Base-by-base conservation (phyloP, 805 yeast species). In the Hanseniaspora lachancei region DNA sequence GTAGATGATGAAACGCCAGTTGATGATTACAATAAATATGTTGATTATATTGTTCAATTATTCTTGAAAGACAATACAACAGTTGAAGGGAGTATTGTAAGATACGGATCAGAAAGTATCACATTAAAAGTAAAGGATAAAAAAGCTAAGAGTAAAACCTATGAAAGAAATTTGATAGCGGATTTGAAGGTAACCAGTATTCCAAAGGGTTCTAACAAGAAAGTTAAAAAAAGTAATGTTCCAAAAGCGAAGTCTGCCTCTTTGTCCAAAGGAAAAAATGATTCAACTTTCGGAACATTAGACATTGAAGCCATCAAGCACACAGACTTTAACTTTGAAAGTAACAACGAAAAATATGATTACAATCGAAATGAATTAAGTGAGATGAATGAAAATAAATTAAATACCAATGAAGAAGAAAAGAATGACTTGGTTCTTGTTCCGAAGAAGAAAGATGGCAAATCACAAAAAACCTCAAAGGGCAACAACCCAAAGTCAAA, bases 311-410 rank as follows among this genome's bases (percentile, higher is more conserved):
- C 39, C 2, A 53, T 53, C 15, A 53, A 53, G 24, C 46, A 43
- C 9, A 44, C 23, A 8, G 56, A 53, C 18, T 53, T 53, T 32
- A 46, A 53, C n/a, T 53, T 53, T 46, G 56, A 53, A 32, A 43
- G 36, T 18, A 53, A 18, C 38, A 53, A 53, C 21, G 42, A 42
- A 15, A 53, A 46, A 29, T 53, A 38, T 32, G 56, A 46, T 21
- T 44, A 51, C 34, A 51, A 51, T 27, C 36, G 55, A 21, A 4
- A 36, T 20, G 49, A 43, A 21, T 10, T 44, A n/a, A 35, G 43
- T 24, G 23, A 9, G 12, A 16, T 23, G 40, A 42, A 29, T 36
- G 29, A 12, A 18, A 39, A 36, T n/a, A 27, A 53, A 5, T 15
- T 29, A 2, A 46, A 46, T 3, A 38, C n/a, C 10, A 44, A 39